Evolutionary conservation across 2,329 filamentous ascomycete genomes (phyloP), one percentile per base, ranked within the genome.

Genomic region (Calonectria montana): DNA sequence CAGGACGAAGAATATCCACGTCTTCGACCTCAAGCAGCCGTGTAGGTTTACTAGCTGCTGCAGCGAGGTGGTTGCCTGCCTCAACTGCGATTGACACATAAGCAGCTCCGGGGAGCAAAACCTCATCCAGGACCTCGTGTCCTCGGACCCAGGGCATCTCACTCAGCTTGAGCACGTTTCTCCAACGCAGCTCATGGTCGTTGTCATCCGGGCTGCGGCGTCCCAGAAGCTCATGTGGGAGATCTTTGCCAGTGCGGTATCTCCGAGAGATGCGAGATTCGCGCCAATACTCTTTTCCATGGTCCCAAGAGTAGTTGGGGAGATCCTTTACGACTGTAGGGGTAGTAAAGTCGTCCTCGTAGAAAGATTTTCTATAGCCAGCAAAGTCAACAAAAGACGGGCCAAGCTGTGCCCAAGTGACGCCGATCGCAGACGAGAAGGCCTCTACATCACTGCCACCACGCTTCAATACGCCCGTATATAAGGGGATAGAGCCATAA

Each of bases 1-100:
- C 62, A 3, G 70, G 70, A 39, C 70, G 66, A 16, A 70, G 45
- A 66, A 72, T 72, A 23, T 70, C 70, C 23, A 72, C 50, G 12
- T 72, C 65, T 37, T 72, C 70, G 13, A 72, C 70, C 48, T 72
- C 70, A n/a, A 72, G 31, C 4, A 72, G 50, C 5, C 61, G n/a
- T 6, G 62, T 53, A 3, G 59, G 39, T 29, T 61, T 70, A 9
- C 61, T 45, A 12, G 23, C 48, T 1, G 53, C 50, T 7, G 53
- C 18, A 18, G 62, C 68, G 4, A 73, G 59, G n/a, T 73, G 68
- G n/a, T 64, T 59, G 8, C 62, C 69, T 2, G 71, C 71, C 39
- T 73, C 71, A 21, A 73, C 62, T 3, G 63, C 68, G 12, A 67
- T 59, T 1, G 67, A 67, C 4, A 71, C 50, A 31, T 73, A 73